phyloP scores from a whole-genome alignment of 2,329 filamentous ascomycete species.

The Chrysosphaeria jannelii region DNA sequence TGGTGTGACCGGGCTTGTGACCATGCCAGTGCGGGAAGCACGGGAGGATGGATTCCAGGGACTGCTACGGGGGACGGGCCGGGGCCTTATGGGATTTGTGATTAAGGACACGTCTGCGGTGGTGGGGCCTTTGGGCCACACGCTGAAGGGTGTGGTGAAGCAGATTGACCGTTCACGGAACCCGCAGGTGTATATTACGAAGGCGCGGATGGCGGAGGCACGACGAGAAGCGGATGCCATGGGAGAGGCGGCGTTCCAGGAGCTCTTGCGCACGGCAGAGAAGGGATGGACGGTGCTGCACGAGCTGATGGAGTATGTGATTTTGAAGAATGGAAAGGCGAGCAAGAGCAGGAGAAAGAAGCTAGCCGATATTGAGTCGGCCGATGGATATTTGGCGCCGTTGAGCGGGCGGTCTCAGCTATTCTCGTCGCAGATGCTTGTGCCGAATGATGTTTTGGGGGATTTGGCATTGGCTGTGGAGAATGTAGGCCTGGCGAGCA shows the following conservation, averaged over 20 bases:
- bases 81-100: conserved; percentile 30
- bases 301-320: too few species aligned
- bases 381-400: too few species aligned
- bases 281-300: too few species aligned
- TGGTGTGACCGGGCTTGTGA: conserved; percentile 29
- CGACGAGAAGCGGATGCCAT: conserved; percentile 9
- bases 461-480: conserved; percentile 17
- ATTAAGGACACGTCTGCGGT: conserved; percentile 33
- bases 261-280: too few species aligned
- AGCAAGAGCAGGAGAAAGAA: too few species aligned
- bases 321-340: too few species aligned
- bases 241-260: neutral
- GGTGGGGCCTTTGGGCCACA: conserved; percentile 27
- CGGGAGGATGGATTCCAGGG: conserved; percentile 16
- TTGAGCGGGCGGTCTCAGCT: too few species aligned
- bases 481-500: conserved; percentile 16
- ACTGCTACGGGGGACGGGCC: conserved; percentile 23
- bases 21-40: conserved; percentile 25
- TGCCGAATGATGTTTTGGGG: too few species aligned
- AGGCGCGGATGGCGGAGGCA: conserved; percentile 27
- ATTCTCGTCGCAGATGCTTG: too few species aligned
- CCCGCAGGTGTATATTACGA: conserved; percentile 21
- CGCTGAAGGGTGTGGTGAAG: conserved; percentile 31
- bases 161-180: conserved; percentile 22
- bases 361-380: too few species aligned